Conservation (phyloP, 257 asterid genomes). For the Plectranthus barbatus region DNA sequence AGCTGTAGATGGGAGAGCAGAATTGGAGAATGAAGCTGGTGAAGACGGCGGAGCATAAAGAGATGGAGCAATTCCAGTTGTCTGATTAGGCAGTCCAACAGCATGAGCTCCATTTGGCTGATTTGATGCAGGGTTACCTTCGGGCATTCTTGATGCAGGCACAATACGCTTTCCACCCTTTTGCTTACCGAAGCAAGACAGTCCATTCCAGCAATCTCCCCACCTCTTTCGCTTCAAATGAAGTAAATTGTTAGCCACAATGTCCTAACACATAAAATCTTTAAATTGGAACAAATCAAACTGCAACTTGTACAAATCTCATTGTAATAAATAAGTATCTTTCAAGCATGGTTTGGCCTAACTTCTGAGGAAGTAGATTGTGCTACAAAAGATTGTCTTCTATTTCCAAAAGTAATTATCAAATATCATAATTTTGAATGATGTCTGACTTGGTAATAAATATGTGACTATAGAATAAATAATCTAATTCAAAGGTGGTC, state of each 20-base stretch:
- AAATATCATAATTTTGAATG: neutral
- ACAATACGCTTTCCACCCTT: slow-evolving; percentile 79
- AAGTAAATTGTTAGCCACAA: slow-evolving; percentile 16
- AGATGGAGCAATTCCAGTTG: slow-evolving; percentile 38
- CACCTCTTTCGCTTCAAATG: slow-evolving; percentile 68
- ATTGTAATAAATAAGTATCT: slow-evolving; percentile 3
- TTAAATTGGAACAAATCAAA: neutral
- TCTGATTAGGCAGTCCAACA: slow-evolving; percentile 52
- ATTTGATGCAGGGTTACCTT: slow-evolving; percentile 37
- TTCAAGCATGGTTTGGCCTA: neutral
- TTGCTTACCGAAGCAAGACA: slow-evolving; percentile 69
- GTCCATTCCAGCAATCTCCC: slow-evolving; percentile 73
- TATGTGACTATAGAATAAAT: neutral
- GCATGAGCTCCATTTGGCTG: slow-evolving; percentile 57
- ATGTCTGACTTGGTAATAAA: neutral
- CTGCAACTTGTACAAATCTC: slow-evolving; percentile 4
- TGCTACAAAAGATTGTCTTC: neutral
- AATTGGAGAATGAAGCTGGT: slow-evolving; percentile 70
- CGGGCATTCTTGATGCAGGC: slow-evolving; percentile 70
- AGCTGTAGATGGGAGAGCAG: slow-evolving; percentile 73
- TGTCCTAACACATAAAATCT: neutral
- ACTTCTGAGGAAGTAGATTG: neutral
- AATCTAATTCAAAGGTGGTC: neutral
- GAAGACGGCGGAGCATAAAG: slow-evolving; percentile 82
- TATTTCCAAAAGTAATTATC: too few relatives aligned